Percentiles rank a stretch among this genome's conserved stretches.
Conservation (phyloP, 1,284 basidiomycete species). For the Ustilago crameri region DNA sequence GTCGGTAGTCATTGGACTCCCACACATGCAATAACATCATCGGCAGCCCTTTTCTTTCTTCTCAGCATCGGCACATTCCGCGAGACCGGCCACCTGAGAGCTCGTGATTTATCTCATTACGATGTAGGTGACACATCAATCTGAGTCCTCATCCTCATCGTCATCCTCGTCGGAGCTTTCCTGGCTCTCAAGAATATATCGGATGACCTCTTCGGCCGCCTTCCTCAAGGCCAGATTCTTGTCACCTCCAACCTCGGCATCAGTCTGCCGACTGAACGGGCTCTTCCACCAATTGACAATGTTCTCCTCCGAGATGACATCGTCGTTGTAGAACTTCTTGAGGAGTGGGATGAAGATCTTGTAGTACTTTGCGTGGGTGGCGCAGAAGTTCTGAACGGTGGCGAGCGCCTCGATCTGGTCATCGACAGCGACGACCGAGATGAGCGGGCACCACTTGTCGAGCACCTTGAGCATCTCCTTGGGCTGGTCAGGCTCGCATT, state of each 20-base stretch:
- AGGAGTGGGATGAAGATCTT: conserved; percentile 69
- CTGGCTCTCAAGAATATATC: conserved; percentile 68
- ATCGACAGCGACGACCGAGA: conserved; percentile 67
- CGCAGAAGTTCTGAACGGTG: conserved; percentile 57
- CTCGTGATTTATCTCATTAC: neutral
- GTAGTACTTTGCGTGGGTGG: conserved; percentile 39
- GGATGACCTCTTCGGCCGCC: conserved; percentile 68
- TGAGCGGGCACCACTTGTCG: conserved; percentile 68
- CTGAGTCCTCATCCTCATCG: conserved; percentile 29
- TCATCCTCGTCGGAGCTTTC: conserved; percentile 67
- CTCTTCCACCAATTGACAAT: conserved; percentile 69
- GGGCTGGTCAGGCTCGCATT: conserved; percentile 54
- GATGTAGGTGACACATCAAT: conserved; percentile 3
- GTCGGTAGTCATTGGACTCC: conserved; percentile 2
- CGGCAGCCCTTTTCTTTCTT: neutral
- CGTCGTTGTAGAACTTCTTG: conserved; percentile 70
- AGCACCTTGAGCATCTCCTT: conserved; percentile 60
- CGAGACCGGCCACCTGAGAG: neutral
- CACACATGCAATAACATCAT: neutral
- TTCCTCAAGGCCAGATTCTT: conserved; percentile 66
- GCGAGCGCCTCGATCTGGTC: conserved; percentile 68
- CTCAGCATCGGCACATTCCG: neutral
- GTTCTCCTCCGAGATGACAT: conserved; percentile 69
- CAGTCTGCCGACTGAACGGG: conserved; percentile 30
- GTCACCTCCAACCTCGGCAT: conserved; percentile 42